Evolutionary conservation across 345 rosid genomes (phyloP).

Genomic region (Salix arbutifolia): DNA sequence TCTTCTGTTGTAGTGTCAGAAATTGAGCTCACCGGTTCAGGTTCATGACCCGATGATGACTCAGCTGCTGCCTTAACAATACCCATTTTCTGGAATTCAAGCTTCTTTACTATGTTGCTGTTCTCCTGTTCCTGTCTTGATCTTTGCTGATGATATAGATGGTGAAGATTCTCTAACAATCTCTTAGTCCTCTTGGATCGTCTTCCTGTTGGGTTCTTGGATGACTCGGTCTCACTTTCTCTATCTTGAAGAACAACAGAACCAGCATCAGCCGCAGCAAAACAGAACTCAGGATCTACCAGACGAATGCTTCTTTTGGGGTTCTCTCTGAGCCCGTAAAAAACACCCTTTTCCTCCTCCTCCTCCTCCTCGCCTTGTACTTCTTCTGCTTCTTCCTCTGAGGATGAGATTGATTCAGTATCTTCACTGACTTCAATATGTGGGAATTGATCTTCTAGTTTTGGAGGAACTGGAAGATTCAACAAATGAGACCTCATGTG

Average conservation of each 20-base stretch:
- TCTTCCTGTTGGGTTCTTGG: slow-evolving; percentile 56
- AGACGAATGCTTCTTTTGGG: slow-evolving; percentile 50
- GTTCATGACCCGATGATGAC: slow-evolving; percentile 31
- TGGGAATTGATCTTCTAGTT: slow-evolving; percentile 22
- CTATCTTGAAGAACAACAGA: slow-evolving; percentile 58
- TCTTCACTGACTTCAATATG: slow-evolving; percentile 40
- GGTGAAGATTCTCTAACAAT: slow-evolving; percentile 20
- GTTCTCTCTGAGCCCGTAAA: slow-evolving; percentile 50
- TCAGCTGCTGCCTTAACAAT: slow-evolving; percentile 13
- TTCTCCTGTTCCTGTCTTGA: slow-evolving; percentile 13
- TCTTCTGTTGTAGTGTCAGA: slow-evolving; percentile 77
- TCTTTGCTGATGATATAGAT: slow-evolving; percentile 19
- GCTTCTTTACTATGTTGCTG: slow-evolving; percentile 11
- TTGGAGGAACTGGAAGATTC: slow-evolving; percentile 40
- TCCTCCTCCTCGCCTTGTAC: slow-evolving; percentile 21
- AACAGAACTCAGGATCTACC: slow-evolving; percentile 61
- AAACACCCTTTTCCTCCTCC: slow-evolving; percentile 17
- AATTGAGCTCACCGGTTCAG: slow-evolving; percentile 68
- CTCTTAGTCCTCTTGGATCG: slow-evolving; percentile 58
- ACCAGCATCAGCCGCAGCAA: slow-evolving; percentile 36
- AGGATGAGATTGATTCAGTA: slow-evolving; percentile 38
- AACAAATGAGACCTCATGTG: slow-evolving; percentile 85
- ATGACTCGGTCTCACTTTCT: slow-evolving; percentile 81
- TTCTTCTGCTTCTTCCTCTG: slow-evolving; percentile 44
- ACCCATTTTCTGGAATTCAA: slow-evolving; percentile 4